A percentile compares a stretch with the other conserved stretches of the same genome.
Conservation (phyloP, 2,329 filamentous ascomycete species). For the Exophiala phaeomuriformis region DNA sequence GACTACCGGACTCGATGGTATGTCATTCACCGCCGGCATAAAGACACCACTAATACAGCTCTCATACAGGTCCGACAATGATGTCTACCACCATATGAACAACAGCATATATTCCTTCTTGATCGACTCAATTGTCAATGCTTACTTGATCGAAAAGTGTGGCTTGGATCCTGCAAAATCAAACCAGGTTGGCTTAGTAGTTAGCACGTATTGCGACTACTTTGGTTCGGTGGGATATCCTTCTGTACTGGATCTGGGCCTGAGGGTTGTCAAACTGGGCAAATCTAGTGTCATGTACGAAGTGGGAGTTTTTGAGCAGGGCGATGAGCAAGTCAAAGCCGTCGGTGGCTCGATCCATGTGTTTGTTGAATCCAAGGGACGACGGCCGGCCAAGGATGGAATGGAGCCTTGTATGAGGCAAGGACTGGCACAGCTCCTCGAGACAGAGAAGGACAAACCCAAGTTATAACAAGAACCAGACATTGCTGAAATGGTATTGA, state of each 20-base stretch:
- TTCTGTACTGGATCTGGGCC: conserved; percentile 69
- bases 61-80: conserved; percentile 70
- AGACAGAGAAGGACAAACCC: conserved; percentile 1
- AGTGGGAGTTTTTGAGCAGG: conserved; percentile 73
- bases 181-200: conserved; percentile 71
- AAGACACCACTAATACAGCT: not conserved
- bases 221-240: conserved; percentile 76
- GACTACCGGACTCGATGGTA: conserved; percentile 25
- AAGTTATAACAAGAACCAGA: conserved; percentile 1
- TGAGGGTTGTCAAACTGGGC: conserved; percentile 77
- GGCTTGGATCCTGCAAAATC: conserved; percentile 63
- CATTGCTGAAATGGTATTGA: conserved; percentile 14
- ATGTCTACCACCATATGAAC: conserved; percentile 92
- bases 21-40: not conserved
- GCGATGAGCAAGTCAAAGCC: conserved; percentile 65
- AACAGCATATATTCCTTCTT: conserved; percentile 80
- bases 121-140: conserved; percentile 85
- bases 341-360: conserved; percentile 84
- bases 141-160: conserved; percentile 74
- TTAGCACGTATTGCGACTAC: conserved; percentile 77
- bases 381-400: conserved; percentile 55
- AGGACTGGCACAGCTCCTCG: conserved; percentile 4
- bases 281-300: conserved; percentile 86
- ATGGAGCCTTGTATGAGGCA: conserved; percentile 44
- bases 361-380: conserved; percentile 68